A percentile compares a stretch with the other conserved stretches of the same genome.
These are phyloP conservation scores for Yarrowia hollandica DNA, from an alignment of 805 yeast genomes.

Conservation along the genomic window DNA sequence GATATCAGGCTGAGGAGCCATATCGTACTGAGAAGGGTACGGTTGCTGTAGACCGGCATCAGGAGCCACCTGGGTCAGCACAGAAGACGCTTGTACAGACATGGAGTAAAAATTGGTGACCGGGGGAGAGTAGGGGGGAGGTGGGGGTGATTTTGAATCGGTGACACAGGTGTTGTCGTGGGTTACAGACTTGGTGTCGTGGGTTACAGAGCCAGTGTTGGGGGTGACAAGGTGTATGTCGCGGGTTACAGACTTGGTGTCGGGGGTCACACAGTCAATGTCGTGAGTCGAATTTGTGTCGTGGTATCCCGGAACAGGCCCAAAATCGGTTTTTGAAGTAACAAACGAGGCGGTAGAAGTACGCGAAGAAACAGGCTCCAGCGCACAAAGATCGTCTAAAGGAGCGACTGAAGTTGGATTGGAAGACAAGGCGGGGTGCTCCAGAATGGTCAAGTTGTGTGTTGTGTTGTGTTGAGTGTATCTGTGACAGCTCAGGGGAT, in stretches of 20 bases:
- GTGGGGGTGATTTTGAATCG: constrained; percentile 30
- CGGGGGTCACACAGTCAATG: not conserved
- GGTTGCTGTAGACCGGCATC: constrained; percentile 37
- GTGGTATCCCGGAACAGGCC: constrained; percentile 8
- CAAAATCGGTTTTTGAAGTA: constrained; percentile 15
- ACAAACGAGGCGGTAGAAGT: constrained; percentile 17
- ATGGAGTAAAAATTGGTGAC: constrained; percentile 33
- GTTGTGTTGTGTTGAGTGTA: not conserved
- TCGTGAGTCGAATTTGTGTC: not conserved
- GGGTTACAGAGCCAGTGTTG: not conserved
- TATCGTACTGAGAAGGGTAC: constrained; percentile 17
- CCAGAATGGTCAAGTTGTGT: not conserved
- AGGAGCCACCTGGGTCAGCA: constrained; percentile 72
- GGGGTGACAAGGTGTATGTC: not conserved
- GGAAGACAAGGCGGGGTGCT: not conserved
- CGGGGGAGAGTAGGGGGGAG: constrained; percentile 38
- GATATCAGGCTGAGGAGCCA: constrained; percentile 43
- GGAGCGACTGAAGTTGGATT: constrained; percentile 27
- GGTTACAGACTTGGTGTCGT: not conserved
- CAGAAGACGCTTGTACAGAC: constrained; percentile 38
- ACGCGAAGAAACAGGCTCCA: not conserved
- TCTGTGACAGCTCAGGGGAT: not conserved
- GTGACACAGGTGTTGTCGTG: not conserved
- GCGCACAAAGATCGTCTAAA: constrained; percentile 22
- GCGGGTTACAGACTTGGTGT: not conserved